phyloP scores from a whole-genome alignment of 2,329 filamentous ascomycete genomes.

The Aspergillus spinulosporus region DNA sequence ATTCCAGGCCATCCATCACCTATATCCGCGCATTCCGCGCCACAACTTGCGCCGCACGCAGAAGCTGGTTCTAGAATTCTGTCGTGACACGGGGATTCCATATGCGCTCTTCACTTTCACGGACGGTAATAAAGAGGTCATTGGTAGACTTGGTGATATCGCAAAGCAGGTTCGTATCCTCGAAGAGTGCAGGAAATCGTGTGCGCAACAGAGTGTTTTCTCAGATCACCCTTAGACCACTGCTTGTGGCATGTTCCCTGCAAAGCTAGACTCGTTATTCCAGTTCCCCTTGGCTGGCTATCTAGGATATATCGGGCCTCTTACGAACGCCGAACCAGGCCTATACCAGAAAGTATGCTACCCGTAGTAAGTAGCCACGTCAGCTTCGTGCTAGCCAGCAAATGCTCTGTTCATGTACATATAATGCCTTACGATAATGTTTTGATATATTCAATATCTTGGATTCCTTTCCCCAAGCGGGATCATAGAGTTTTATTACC shows the following conservation, averaged over 20 bases:
- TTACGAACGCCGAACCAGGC: background rate
- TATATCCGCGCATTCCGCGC: slow-evolving; percentile 79
- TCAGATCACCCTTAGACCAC: slow-evolving; percentile 32
- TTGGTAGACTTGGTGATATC: slow-evolving; percentile 74
- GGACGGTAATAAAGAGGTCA: slow-evolving; percentile 77
- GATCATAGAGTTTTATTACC: no score
- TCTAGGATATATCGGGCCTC: slow-evolving; percentile 25
- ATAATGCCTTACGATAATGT: slow-evolving; percentile 14
- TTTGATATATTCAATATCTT: background rate
- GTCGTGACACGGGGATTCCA: slow-evolving; percentile 75
- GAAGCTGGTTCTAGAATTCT: slow-evolving; percentile 76
- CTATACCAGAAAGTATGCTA: background rate
- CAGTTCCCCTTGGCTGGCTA: background rate
- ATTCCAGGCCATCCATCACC: slow-evolving; percentile 85
- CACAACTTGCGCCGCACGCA: slow-evolving; percentile 79
- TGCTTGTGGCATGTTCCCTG: background rate
- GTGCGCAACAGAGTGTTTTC: slow-evolving; percentile 33
- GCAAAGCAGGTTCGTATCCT: slow-evolving; percentile 75
- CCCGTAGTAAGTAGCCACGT: background rate
- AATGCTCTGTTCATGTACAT: slow-evolving; percentile 14
- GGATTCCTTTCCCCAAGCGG: background rate
- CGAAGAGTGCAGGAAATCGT: slow-evolving; percentile 67
- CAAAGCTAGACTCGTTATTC: background rate
- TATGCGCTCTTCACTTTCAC: slow-evolving; percentile 85
- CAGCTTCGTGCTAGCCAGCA: background rate